These are phyloP conservation scores for Coniochaeta prunicola DNA, from an alignment of 2,329 filamentous ascomycete species.

Conservation along the genomic window DNA sequence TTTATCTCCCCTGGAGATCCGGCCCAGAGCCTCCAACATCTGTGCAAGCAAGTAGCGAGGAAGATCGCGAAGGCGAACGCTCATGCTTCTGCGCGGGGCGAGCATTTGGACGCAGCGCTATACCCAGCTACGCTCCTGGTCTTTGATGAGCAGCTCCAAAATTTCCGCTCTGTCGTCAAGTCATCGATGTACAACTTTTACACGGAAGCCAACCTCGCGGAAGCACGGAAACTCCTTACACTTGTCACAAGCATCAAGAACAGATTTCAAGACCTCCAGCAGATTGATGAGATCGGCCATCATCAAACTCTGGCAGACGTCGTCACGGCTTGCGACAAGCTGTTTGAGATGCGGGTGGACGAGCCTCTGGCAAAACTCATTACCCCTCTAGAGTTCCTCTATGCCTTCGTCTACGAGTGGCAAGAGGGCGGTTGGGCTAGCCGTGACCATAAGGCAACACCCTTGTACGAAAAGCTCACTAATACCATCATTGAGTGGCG, in stretches of 20 bases:
- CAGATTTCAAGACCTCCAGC: conserved; percentile 66
- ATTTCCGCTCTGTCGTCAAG: conserved; percentile 24
- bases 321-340: conserved; percentile 62
- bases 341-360: conserved; percentile 67
- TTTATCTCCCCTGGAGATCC: conserved; percentile 37
- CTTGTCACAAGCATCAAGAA: conserved; percentile 62
- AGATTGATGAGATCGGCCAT: conserved; percentile 57
- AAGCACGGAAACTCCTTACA: conserved; percentile 65
- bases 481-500: conserved; percentile 81
- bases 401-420: conserved; percentile 86
- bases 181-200: conserved; percentile 74
- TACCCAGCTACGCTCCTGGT: conserved; percentile 60
- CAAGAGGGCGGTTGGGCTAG: conserved; percentile 81
- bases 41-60: conserved; percentile 36
- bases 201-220: conserved; percentile 66
- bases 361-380: conserved; percentile 85
- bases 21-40: conserved; percentile 31
- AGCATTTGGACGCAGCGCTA: conserved; percentile 42
- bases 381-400: conserved; percentile 79
- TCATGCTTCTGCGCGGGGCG: conserved; percentile 16
- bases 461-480: conserved; percentile 71
- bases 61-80: conserved; percentile 22
- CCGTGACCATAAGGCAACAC: conserved; percentile 61
- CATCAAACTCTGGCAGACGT: conserved; percentile 77
- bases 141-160: conserved; percentile 50